Conservation (phyloP, 257 asterid species). For the Solanum acaule region DNA sequence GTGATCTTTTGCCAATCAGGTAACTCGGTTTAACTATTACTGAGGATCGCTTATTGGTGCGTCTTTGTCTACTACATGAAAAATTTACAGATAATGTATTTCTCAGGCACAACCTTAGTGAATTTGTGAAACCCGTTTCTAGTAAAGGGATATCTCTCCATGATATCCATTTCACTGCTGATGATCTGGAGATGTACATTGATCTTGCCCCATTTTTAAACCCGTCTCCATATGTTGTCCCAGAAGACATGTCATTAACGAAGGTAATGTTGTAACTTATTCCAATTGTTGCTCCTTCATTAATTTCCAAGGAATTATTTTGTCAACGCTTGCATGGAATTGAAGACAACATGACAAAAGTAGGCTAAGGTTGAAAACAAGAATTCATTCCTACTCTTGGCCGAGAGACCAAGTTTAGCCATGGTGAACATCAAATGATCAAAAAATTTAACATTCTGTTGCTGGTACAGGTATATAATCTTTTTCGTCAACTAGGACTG, state of each 20-base stretch:
- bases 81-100: background rate
- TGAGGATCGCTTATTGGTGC: background rate
- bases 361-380: background rate
- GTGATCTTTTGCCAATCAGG: constrained; percentile 80
- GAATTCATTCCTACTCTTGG: background rate
- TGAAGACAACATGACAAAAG: background rate
- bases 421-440: background rate
- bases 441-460: background rate
- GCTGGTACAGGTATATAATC: constrained; percentile 77
- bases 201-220: constrained; percentile 89
- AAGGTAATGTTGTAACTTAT: constrained; percentile 38
- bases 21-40: constrained; percentile 7
- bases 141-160: constrained; percentile 72
- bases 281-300: background rate
- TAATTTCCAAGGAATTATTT: background rate
- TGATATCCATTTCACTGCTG: constrained; percentile 72
- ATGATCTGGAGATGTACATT: constrained; percentile 93
- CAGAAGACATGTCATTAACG: constrained; percentile 95
- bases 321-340: background rate
- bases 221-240: constrained; percentile 92
- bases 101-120: constrained; percentile 86
- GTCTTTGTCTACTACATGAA: background rate
- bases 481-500: constrained; percentile 92
- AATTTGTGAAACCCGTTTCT: constrained; percentile 92
- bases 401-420: background rate